Conservation (phyloP, 2,329 filamentous ascomycete species). For the Ophiostoma australiae region DNA sequence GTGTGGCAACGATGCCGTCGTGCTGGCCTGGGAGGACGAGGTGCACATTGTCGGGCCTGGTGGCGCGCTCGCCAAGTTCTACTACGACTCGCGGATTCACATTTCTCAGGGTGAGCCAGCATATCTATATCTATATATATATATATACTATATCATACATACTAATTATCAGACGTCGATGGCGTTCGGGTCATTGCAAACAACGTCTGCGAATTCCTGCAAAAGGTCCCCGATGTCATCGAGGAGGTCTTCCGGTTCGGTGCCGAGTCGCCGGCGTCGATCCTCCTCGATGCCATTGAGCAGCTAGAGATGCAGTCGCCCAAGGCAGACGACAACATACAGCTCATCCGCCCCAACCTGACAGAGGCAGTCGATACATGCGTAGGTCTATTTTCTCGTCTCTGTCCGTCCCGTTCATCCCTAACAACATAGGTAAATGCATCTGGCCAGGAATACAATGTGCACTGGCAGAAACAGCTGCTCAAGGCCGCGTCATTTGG, state of each 20-base stretch:
- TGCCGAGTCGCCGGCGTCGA: conserved; percentile 81
- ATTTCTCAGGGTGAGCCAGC: conserved; percentile 61
- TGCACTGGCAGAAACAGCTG: conserved; percentile 90
- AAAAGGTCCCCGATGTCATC: conserved; percentile 81
- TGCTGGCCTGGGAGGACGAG: conserved; percentile 96
- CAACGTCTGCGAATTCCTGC: conserved; percentile 94
- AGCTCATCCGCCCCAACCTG: conserved; percentile 80
- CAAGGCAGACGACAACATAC: conserved; percentile 96
- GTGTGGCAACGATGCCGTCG: conserved; percentile 91
- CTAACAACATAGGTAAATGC: conserved; percentile 56
- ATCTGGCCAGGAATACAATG: conserved; percentile 83
- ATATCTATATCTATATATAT: conserved; percentile 35
- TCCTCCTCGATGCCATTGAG: conserved; percentile 87
- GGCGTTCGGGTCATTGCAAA: conserved; percentile 88
- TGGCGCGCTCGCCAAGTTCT: conserved; percentile 69
- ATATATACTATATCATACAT: background rate
- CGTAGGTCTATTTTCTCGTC: conserved; percentile 35
- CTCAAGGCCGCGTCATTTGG: conserved; percentile 96
- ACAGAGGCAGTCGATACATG: conserved; percentile 92
- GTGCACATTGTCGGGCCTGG: conserved; percentile 87
- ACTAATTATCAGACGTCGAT: conserved; percentile 50
- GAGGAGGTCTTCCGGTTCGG: conserved; percentile 86
- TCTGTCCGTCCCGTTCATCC: too few species aligned
- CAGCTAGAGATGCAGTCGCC: conserved; percentile 90
- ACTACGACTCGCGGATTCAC: conserved; percentile 88